Percentiles rank a stretch among this genome's conserved stretches.
These are phyloP conservation scores for Plasmodium knowlesi DNA, from an alignment of 169 alveolate species.

Conservation along the genomic window DNA sequence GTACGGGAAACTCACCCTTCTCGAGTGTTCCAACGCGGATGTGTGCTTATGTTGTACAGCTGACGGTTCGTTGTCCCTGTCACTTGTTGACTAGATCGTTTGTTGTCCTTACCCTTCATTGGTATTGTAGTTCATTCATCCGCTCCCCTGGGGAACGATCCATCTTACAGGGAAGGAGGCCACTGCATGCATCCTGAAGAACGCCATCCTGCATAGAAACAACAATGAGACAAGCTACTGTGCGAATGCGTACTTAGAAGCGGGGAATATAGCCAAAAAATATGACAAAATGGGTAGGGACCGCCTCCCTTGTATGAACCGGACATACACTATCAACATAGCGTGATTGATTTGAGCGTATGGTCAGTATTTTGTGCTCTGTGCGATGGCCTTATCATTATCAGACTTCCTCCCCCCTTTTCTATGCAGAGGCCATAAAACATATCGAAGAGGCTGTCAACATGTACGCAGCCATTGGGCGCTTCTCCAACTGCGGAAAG, in stretches of 20 bases:
- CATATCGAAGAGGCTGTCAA: conserved; percentile 69
- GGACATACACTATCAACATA: not conserved
- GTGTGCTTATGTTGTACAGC: not conserved
- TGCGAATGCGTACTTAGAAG: conserved; percentile 69
- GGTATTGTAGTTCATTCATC: not conserved
- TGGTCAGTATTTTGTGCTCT: too few relatives aligned
- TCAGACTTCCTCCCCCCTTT: not conserved
- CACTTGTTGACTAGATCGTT: too few relatives aligned
- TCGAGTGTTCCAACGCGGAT: not conserved
- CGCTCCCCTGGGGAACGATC: not conserved
- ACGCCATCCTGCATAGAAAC: conserved; percentile 35
- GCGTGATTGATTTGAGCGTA: not conserved
- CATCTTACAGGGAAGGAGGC: conserved; percentile 61
- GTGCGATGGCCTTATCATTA: not conserved
- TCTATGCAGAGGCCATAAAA: conserved; percentile 49
- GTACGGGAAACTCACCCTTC: not conserved
- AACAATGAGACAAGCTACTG: conserved; percentile 65
- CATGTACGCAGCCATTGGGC: conserved; percentile 65
- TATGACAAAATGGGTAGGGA: conserved; percentile 52
- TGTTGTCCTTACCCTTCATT: not conserved
- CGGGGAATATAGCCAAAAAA: conserved; percentile 72
- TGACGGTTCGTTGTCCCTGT: not conserved
- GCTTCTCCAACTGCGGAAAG: conserved; percentile 67
- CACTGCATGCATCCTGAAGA: conserved; percentile 43
- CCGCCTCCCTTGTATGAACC: not conserved